A percentile compares a stretch with the other conserved stretches of the same genome.
Evolutionary conservation across 2,329 filamentous ascomycete genomes (phyloP).

Genomic region (Colletotrichum sp.): DNA sequence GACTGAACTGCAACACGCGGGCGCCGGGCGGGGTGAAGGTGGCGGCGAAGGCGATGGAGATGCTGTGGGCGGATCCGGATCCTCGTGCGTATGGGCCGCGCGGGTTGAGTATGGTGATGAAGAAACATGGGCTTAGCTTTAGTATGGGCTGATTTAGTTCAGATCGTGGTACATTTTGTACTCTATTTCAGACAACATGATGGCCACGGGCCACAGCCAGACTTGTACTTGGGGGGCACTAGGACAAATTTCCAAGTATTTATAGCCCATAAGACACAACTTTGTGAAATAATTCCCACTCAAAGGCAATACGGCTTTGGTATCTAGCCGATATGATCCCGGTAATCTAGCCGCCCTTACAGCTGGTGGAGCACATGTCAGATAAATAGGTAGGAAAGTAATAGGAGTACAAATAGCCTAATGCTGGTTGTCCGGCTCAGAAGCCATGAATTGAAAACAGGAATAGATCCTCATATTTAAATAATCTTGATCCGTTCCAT

Average conservation of each 20-base stretch:
- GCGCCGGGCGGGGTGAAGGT: not conserved
- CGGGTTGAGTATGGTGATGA: not conserved
- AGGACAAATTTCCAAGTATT: too few relatives aligned
- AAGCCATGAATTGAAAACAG: too few relatives aligned
- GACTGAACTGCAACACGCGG: not conserved
- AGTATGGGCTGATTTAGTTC: not conserved
- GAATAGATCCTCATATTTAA: not conserved
- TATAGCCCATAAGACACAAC: too few relatives aligned
- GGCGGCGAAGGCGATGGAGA: not conserved
- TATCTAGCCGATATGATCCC: too few relatives aligned
- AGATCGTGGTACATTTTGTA: rapidly evolving
- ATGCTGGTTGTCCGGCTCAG: too few relatives aligned
- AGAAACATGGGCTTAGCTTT: not conserved
- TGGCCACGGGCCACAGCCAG: rapidly evolving
- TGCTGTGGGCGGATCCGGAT: not conserved
- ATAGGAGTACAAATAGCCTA: too few relatives aligned
- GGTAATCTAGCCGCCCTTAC: too few relatives aligned
- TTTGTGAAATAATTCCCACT: too few relatives aligned
- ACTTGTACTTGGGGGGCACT: too few relatives aligned
- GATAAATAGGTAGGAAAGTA: too few relatives aligned
- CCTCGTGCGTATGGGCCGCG: not conserved
- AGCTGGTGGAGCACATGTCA: too few relatives aligned
- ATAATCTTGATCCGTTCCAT: not conserved
- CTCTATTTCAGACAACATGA: rapidly evolving
- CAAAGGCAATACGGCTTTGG: too few relatives aligned